Base-by-base conservation (phyloP, 2,329 filamentous ascomycete species). In the Byssochlamys sp. region DNA sequence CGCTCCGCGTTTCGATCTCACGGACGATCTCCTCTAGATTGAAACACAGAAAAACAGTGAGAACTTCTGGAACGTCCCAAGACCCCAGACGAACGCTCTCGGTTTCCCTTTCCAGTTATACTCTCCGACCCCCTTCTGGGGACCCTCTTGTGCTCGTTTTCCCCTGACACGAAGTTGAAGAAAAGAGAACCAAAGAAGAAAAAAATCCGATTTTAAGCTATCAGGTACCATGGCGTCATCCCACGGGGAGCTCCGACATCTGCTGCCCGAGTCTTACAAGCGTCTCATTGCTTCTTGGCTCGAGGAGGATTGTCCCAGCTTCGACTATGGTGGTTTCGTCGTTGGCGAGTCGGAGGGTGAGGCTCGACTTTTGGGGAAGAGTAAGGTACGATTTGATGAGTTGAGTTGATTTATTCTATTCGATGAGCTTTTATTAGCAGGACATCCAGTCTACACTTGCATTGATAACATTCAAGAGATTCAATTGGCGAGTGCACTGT, bases 271-370 rank as follows among this genome's bases (percentile, higher is more conserved):
- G 25, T 88, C 86, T 62, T 96, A 90, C 84, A 95, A 92, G 72
- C 81, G 85, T 54, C 83, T 86, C 63, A 84, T 96, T 61, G 83
- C 86, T 26, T 77, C 83, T 67, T 99, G 94, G 94, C 87, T 96
- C 12, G 89, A 91, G 68, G 94, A 99, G 76, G 94, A 99, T 77
- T 95, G 91, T 2, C 94, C 94, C 3, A 94, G 90, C 55, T 92
- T 96, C 75, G 94, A 99, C 80, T 96, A 96, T 72, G 94, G 90
- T 67, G 94, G 94, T 60, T 99, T 95, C 73, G 94, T 99, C 5
- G 94, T 99, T 26, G 94, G 94, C 54, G 75, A 78, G 60, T 71
- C 72, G 5, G 65, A 70, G 4, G 70, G 71, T 3, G 74, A 76
- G 62, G 75, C 76, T n/a, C 67, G 65, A 62, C 65, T 85, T 24